These are phyloP conservation scores for Emergomyces pasteurianus DNA, from an alignment of 2,329 filamentous ascomycete species.

Conservation along the genomic window DNA sequence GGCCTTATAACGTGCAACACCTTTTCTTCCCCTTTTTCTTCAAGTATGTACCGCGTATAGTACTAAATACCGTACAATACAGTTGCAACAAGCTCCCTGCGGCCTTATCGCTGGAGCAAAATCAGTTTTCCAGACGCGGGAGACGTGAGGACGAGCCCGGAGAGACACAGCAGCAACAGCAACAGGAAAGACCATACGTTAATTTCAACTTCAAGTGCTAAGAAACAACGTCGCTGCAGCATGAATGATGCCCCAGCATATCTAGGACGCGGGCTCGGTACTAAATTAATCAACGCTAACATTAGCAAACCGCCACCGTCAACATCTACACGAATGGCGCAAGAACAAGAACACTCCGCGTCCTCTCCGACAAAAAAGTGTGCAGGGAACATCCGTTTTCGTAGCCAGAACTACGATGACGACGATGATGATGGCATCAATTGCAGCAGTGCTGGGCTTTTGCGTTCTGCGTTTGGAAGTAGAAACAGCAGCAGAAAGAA, in stretches of 20 bases:
- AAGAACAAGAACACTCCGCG: neutral
- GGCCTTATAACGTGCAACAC: neutral
- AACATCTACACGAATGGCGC: neutral
- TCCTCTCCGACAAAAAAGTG: neutral
- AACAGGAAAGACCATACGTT: neutral
- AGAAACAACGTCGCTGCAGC: slow-evolving; percentile 16
- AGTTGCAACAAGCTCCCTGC: neutral
- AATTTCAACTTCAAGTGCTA: neutral
- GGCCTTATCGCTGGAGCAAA: neutral
- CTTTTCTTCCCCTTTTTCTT: no score
- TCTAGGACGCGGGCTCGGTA: slow-evolving; percentile 3
- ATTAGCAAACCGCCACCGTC: neutral
- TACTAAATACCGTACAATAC: neutral
- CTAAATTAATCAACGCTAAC: neutral
- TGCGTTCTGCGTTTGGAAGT: slow-evolving; percentile 6
- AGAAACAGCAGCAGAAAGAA: slow-evolving; percentile 2
- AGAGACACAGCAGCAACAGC: neutral
- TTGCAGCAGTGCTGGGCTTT: slow-evolving; percentile 1
- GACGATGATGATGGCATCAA: neutral
- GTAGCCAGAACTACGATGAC: neutral
- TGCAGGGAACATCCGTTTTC: neutral
- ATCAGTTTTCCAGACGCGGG: neutral
- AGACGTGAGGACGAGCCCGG: neutral
- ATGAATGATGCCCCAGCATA: slow-evolving; percentile 16
- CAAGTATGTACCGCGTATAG: neutral